Conservation (phyloP, 441 rosid genomes). For the Adansonia gregorii region DNA sequence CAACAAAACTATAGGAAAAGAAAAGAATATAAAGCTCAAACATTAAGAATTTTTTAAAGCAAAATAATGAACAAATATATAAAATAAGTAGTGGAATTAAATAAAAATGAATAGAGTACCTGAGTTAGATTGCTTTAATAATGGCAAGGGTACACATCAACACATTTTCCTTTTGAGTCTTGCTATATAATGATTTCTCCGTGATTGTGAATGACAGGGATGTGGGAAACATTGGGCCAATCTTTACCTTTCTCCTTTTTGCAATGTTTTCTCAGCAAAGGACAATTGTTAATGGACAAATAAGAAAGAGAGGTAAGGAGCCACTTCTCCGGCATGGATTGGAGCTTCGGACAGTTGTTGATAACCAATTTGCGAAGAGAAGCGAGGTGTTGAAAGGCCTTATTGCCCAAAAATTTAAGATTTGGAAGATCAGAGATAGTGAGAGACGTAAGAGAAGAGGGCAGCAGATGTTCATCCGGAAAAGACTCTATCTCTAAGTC, state of each 20-base stretch:
- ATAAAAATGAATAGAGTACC: neutral
- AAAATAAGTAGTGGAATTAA: neutral
- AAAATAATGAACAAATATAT: neutral
- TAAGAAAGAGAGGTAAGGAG: neutral
- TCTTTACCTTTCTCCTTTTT: slow-evolving; percentile 8
- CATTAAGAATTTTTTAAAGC: neutral
- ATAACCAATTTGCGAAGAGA: neutral
- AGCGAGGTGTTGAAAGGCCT: slow-evolving; percentile 7
- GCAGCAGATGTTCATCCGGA: slow-evolving; percentile 11
- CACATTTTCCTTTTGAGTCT: neutral
- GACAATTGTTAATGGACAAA: slow-evolving; percentile 9
- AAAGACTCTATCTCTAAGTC: slow-evolving; percentile 9
- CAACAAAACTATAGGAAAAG: neutral
- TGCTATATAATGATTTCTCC: neutral
- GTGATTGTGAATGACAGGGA: neutral
- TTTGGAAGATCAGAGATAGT: neutral
- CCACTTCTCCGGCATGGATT: neutral
- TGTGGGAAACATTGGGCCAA: slow-evolving; percentile 11
- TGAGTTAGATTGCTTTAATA: neutral
- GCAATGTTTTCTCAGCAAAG: neutral
- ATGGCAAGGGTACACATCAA: neutral
- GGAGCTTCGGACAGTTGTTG: neutral
- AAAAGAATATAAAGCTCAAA: neutral
- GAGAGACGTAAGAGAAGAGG: slow-evolving; percentile 13
- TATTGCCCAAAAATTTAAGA: neutral